These are phyloP conservation scores for Corymbia maculata DNA, from an alignment of 345 rosid genomes.

Conservation along the genomic window DNA sequence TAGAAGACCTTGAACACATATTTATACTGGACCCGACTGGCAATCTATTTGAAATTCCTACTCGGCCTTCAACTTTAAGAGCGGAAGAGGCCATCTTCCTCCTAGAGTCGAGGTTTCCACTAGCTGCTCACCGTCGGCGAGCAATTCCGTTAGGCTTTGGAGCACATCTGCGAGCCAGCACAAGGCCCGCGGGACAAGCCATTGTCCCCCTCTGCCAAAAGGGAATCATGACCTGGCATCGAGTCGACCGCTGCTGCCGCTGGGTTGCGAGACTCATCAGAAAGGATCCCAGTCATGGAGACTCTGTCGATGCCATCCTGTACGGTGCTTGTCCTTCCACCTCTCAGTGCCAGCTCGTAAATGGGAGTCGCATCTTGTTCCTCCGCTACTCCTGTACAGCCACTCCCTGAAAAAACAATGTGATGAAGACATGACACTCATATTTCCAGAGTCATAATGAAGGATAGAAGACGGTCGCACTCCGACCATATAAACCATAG, in stretches of 20 bases:
- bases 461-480: too few relatives aligned
- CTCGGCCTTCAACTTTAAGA: not conserved
- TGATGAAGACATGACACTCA: not conserved
- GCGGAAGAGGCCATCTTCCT: not conserved
- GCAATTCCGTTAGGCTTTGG: not conserved
- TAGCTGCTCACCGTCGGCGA: not conserved
- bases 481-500: too few relatives aligned
- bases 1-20: not conserved
- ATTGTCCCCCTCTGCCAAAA: not conserved
- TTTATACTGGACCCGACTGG: not conserved
- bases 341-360: not conserved
- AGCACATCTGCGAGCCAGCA: not conserved
- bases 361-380: not conserved
- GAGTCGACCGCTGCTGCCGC: not conserved
- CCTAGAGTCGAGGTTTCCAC: not conserved
- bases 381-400: not conserved
- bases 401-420: not conserved
- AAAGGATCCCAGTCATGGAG: not conserved
- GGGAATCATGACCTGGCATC: not conserved
- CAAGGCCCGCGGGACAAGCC: not conserved
- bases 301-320: not conserved
- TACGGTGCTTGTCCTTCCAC: not conserved
- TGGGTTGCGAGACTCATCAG: not conserved
- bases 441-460: not conserved
- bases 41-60: not conserved